These are phyloP conservation scores for Chaetomium cochliodes DNA, from an alignment of 495 filamentous ascomycete species.

Conservation along the genomic window DNA sequence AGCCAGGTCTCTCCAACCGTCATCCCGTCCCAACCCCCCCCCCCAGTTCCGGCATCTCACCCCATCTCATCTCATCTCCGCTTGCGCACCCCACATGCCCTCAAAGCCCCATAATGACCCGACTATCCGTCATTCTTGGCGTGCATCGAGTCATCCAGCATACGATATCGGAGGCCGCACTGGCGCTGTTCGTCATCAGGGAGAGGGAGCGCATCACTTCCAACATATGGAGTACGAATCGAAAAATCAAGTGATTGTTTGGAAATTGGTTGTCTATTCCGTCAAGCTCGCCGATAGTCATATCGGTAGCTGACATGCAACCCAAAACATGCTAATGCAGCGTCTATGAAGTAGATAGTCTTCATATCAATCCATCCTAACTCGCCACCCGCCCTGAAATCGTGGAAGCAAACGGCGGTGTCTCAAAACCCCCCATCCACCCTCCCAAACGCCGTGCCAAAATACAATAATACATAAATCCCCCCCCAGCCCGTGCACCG, in stretches of 20 bases:
- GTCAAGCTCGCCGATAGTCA: not conserved
- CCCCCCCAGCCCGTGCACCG: not conserved
- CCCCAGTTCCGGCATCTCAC: no score
- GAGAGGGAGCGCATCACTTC: not conserved
- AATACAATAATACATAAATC: not conserved
- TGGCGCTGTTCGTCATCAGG: not conserved
- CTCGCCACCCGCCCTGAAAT: not conserved
- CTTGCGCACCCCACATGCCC: no score
- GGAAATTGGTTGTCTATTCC: slow-evolving; percentile 1
- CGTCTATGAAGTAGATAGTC: not conserved
- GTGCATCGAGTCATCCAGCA: slow-evolving; percentile 14
- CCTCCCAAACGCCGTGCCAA: slow-evolving; percentile 13
- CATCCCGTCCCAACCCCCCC: no score
- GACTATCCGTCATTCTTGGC: slow-evolving; percentile 9
- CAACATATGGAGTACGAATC: not conserved
- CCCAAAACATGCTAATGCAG: not conserved
- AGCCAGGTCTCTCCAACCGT: no score
- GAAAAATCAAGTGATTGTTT: no score
- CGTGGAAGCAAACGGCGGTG: not conserved
- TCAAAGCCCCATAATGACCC: no score
- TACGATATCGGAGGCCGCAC: slow-evolving; percentile 26
- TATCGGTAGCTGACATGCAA: not conserved
- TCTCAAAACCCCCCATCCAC: not conserved
- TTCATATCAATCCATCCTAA: not conserved
- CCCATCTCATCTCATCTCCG: no score